phyloP scores from a whole-genome alignment of 1,284 basidiomycete species.

The Athelia sp. region DNA sequence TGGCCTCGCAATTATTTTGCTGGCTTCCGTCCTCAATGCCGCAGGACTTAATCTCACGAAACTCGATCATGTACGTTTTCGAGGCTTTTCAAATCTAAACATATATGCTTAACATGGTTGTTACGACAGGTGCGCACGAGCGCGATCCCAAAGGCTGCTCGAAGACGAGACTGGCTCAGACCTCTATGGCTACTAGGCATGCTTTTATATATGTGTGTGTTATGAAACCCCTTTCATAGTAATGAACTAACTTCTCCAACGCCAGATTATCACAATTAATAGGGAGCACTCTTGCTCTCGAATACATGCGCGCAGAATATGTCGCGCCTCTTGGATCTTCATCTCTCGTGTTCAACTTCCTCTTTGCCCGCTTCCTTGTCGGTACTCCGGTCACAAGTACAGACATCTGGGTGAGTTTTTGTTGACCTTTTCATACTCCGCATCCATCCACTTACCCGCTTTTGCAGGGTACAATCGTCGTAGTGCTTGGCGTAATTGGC shows the following conservation, averaged over 20 bases:
- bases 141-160: constrained; percentile 62
- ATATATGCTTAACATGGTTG: constrained; percentile 5
- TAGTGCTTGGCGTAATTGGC: constrained; percentile 78
- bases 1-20: constrained; percentile 71
- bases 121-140: constrained; percentile 57
- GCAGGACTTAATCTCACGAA: constrained; percentile 83
- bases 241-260: constrained; percentile 7
- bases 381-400: constrained; percentile 76
- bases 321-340: constrained; percentile 82
- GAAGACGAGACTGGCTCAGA: constrained; percentile 67
- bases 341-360: constrained; percentile 84
- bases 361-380: constrained; percentile 80
- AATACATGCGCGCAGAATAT: constrained; percentile 89
- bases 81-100: constrained; percentile 1
- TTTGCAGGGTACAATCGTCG: constrained; percentile 70
- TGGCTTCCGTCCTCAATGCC: constrained; percentile 79
- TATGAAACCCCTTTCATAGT: constrained; percentile 4
- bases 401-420: constrained; percentile 69
- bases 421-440: constrained; percentile 1
- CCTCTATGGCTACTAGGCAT: constrained; percentile 83
- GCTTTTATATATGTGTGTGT: constrained; percentile 69
- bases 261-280: constrained; percentile 76
- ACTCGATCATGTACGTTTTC: constrained; percentile 66
- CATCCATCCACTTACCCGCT: neutral
- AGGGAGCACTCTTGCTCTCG: constrained; percentile 79